Percentiles rank a stretch among this genome's conserved stretches.
These are phyloP conservation scores for Cornus kousa DNA, from an alignment of 148 eudicot genomes.

Conservation along the genomic window DNA sequence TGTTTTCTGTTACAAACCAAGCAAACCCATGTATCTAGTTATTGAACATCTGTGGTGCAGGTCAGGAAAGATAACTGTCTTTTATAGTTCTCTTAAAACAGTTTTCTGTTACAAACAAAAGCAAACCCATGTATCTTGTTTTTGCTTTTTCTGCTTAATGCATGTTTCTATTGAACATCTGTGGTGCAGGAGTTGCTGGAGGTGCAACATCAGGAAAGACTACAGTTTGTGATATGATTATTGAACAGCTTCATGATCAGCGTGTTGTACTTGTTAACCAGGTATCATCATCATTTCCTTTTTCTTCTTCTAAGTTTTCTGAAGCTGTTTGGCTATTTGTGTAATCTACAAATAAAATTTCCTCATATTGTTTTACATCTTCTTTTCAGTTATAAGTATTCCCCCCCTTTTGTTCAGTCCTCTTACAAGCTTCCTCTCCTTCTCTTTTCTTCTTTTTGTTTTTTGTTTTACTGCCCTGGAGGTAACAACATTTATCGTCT, in stretches of 20 bases:
- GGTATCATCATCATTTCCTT: constrained; percentile 35
- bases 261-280: constrained; percentile 97
- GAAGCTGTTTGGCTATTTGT: background rate
- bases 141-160: background rate
- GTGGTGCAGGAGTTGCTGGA: constrained; percentile 87
- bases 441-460: background rate
- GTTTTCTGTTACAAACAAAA: too few relatives aligned
- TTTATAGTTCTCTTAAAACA: too few relatives aligned
- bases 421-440: background rate
- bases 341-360: background rate
- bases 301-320: background rate
- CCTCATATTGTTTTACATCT: background rate
- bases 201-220: constrained; percentile 99
- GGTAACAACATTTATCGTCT: background rate
- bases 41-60: constrained; percentile 39
- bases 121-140: background rate
- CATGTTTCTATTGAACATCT: constrained; percentile 7
- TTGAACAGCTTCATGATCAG: constrained; percentile 99
- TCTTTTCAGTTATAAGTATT: background rate
- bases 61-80: too few relatives aligned
- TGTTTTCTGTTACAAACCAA: too few relatives aligned
- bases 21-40: background rate
- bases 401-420: background rate
- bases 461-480: background rate
- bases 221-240: constrained; percentile 96